A percentile compares a stretch with the other conserved stretches of the same genome.
Evolutionary conservation across 1,139 yeast genomes (phyloP).

Genomic region (Zygosaccharomyces pseudobailii): DNA sequence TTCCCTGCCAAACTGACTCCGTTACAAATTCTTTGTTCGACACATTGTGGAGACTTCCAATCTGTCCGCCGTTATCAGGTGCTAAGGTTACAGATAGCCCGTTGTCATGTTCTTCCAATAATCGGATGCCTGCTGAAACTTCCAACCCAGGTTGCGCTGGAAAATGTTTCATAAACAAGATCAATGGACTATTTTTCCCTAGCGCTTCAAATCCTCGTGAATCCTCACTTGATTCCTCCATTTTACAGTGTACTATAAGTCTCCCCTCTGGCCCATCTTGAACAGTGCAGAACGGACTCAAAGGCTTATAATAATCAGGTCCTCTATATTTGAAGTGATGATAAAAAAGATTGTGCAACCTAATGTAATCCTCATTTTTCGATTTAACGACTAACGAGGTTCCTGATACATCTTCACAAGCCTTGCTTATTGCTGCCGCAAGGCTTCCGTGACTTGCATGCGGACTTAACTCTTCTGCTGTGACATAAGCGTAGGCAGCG

Average conservation of each 20-base stretch:
- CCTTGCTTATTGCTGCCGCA: background rate
- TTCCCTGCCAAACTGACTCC: too few species aligned
- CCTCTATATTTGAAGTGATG: slow-evolving; percentile 3
- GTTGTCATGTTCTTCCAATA: background rate
- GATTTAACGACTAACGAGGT: background rate
- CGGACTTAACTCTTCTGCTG: background rate
- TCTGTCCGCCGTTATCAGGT: too few species aligned
- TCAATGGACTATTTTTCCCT: background rate
- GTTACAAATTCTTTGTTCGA: too few species aligned
- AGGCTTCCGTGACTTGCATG: slow-evolving; percentile 3
- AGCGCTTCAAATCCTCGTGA: background rate
- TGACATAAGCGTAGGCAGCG: slow-evolving; percentile 1
- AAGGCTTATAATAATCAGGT: background rate
- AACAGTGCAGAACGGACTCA: background rate
- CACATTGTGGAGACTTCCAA: too few species aligned
- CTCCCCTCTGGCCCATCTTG: background rate
- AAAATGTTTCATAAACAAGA: background rate
- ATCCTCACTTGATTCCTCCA: background rate
- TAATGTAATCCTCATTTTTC: slow-evolving; percentile 1
- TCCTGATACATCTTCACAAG: slow-evolving; percentile 1
- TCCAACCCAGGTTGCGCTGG: background rate
- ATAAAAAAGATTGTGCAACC: background rate
- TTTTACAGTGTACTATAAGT: background rate
- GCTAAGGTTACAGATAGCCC: too few species aligned
- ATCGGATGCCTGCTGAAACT: background rate